Base-by-base conservation (phyloP, 352 stramenopile genomes). In the Phytophthora capsici region DNA sequence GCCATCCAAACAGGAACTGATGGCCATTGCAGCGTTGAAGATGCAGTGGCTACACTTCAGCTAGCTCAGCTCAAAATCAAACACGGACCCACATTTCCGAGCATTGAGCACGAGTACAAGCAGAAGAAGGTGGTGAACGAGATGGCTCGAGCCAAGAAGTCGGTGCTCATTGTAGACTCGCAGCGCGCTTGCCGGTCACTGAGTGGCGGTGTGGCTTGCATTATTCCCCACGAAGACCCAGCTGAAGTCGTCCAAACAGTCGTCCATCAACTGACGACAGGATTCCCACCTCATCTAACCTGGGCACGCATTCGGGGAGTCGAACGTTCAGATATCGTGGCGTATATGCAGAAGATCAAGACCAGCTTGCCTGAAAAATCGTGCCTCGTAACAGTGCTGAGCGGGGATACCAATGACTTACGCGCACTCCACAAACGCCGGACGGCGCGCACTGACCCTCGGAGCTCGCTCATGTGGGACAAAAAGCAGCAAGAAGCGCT, bases 11-110 rank as follows among this genome's bases (percentile, higher is more conserved):
- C 78, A 6, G 77, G 76, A 23, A 75, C 66, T 0, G 72, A 94
- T 37, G 87, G 87, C 9, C 87, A 95, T 61, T 93, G 84, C 67
- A 95, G 87, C 57, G 69, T 93, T 26, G 87, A 95, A 73, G 87
- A 95, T 53, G 87, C 87, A 3, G 61, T 91, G 7, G 82, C 84
- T 5, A 89, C 87, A 17, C 77, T 95, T 20, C 85, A 95, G 38
- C 69, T 95, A 28, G 76, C 76, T 2, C 65, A 89, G 63, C 75
- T 93, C 37, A 95, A 95, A 49, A 80, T 95, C 52, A 90, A 90
- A 57, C 73, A 81, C 32, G 86, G 86, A 0, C 84, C 86, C 12
- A 82, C 72, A 41, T 95, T 95, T 62, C 86, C 86, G 2, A 82
- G 66, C 48, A 83, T 91, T 20, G 82, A 89, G 26, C 73, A 82